phyloP scores from a whole-genome alignment of 2,329 filamentous ascomycete genomes.

The Nigrograna mackinnonii region DNA sequence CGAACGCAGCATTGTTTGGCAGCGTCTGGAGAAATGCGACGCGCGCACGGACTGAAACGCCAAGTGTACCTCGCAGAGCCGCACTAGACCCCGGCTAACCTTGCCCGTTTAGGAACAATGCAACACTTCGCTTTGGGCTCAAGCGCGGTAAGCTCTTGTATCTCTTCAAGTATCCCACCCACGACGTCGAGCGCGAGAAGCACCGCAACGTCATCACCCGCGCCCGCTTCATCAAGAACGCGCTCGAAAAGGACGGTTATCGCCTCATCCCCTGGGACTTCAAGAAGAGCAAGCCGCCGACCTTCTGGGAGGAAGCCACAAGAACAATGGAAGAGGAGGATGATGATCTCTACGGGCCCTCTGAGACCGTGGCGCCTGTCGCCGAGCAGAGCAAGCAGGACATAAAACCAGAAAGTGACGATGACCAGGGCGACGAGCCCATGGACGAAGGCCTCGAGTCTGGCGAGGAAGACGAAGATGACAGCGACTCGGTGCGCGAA shows the following conservation, averaged over 20 bases:
- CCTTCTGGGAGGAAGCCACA: constrained; percentile 18
- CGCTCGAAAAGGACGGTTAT: constrained; percentile 20
- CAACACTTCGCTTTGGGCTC: constrained; percentile 21
- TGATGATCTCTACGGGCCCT: constrained; percentile 54
- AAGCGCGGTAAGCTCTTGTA: constrained; percentile 25
- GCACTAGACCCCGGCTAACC: constrained; percentile 23
- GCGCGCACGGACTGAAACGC: no score
- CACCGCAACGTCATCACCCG: constrained; percentile 29
- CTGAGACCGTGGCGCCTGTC: constrained; percentile 22
- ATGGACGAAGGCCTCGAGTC: constrained; percentile 50
- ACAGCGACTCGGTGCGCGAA: constrained; percentile 45
- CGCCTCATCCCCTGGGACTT: constrained; percentile 26
- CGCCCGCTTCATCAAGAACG: constrained; percentile 23
- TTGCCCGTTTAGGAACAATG: constrained; percentile 13
- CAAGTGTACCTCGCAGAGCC: constrained; percentile 13
- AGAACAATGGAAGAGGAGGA: constrained; percentile 54
- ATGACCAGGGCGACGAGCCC: constrained; percentile 44
- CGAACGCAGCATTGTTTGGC: no score
- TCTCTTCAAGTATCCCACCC: constrained; percentile 22
- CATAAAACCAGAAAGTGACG: constrained; percentile 30
- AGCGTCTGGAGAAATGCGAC: no score
- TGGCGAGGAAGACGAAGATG: constrained; percentile 50
- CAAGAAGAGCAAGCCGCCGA: constrained; percentile 24
- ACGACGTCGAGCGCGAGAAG: constrained; percentile 28
- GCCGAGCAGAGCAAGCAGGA: constrained; percentile 22